Evolutionary conservation across 2,329 filamentous ascomycete species (phyloP).

Genomic region (Claviceps citrina): DNA sequence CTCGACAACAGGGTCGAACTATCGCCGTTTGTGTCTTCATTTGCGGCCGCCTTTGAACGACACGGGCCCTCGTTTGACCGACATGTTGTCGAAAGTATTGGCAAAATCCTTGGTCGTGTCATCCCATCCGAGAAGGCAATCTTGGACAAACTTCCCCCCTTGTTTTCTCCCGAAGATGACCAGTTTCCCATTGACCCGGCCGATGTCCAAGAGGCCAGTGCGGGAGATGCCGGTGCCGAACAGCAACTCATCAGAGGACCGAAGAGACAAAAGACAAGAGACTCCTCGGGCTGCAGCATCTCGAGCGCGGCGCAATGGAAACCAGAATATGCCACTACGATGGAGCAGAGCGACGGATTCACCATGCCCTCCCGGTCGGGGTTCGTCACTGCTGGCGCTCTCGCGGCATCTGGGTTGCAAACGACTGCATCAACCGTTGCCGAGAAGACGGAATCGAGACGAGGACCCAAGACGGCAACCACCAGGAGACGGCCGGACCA

Average conservation of each 20-base stretch:
- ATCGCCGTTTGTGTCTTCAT: slow-evolving; percentile 54
- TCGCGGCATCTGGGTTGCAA: slow-evolving; percentile 14
- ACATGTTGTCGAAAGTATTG: slow-evolving; percentile 47
- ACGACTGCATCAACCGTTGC: slow-evolving; percentile 5
- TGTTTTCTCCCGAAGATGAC: slow-evolving; percentile 50
- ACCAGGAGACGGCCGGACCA: slow-evolving; percentile 23
- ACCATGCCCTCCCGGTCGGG: slow-evolving; percentile 41
- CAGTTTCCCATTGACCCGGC: slow-evolving; percentile 50
- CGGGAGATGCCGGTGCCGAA: slow-evolving; percentile 8
- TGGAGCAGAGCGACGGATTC: slow-evolving; percentile 43
- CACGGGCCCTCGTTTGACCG: slow-evolving; percentile 57
- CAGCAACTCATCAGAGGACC: slow-evolving; percentile 11
- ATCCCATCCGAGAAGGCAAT: slow-evolving; percentile 42
- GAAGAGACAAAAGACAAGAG: slow-evolving; percentile 16
- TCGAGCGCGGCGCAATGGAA: slow-evolving; percentile 21
- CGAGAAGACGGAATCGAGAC: slow-evolving; percentile 8
- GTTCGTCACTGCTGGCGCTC: slow-evolving; percentile 47
- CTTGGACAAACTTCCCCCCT: slow-evolving; percentile 33
- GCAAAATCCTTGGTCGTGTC: slow-evolving; percentile 51
- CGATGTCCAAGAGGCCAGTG: slow-evolving; percentile 17
- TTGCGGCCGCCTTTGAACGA: slow-evolving; percentile 29
- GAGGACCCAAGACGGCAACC: slow-evolving; percentile 13
- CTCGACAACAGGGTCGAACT: slow-evolving; percentile 44
- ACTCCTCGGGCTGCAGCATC: slow-evolving; percentile 7
- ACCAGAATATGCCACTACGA: slow-evolving; percentile 41